Conservation (phyloP, 1,139 yeast genomes). For the Protomyces lactucae-debilis region DNA sequence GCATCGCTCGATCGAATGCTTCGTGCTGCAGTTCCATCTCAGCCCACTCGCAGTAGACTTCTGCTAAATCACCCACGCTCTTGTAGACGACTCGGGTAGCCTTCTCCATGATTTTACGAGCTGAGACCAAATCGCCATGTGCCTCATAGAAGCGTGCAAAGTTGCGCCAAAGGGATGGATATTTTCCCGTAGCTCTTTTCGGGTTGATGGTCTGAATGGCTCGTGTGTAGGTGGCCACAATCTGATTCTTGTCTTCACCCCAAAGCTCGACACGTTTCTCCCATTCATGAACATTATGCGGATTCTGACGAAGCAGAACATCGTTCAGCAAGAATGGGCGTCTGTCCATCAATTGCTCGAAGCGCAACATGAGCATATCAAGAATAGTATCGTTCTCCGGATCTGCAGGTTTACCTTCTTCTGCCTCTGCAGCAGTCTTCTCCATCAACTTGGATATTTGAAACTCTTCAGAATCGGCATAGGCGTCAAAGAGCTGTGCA, state of each 20-base stretch:
- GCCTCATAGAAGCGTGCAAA: constrained; percentile 64
- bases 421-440: constrained; percentile 35
- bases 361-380: constrained; percentile 48
- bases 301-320: constrained; percentile 58
- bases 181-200: constrained; percentile 45
- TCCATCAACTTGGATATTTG: constrained; percentile 44
- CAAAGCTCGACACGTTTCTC: constrained; percentile 52
- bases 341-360: constrained; percentile 54
- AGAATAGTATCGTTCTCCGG: constrained; percentile 37
- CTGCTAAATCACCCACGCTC: constrained; percentile 59
- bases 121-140: constrained; percentile 54
- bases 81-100: constrained; percentile 69
- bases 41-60: constrained; percentile 68
- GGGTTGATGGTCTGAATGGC: constrained; percentile 72
- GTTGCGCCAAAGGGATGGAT: constrained; percentile 56
- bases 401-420: constrained; percentile 26
- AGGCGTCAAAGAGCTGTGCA: constrained; percentile 58
- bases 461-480: constrained; percentile 58
- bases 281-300: constrained; percentile 66
- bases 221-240: constrained; percentile 55
- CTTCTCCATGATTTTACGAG: constrained; percentile 58
- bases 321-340: constrained; percentile 61
- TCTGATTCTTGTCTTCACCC: constrained; percentile 42
- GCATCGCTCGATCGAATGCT: constrained; percentile 51
- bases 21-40: constrained; percentile 53